Evolutionary conservation across 306 rosid species (phyloP), one percentile per base, ranked within the genome.

Genomic region (Fragaria vesca): DNA sequence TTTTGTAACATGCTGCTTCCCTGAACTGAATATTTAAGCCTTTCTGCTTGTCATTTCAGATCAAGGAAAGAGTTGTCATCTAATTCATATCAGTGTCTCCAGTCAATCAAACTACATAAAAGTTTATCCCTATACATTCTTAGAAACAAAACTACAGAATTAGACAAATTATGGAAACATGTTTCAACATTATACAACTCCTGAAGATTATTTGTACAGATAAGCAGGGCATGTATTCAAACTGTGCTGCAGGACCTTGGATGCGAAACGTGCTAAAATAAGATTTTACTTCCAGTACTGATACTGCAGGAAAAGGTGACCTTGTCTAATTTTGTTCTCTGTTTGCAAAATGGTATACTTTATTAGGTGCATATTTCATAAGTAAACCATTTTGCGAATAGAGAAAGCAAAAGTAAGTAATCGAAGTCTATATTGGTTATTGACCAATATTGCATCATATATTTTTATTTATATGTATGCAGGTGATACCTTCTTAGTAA

Each of bases 1-100:
- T 89, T 89, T 85, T 85, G 78, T 76, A 68, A 79, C 97, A 93
- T 78, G 78, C 91, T 24, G 96, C 96, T 81, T 90, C 97, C 75
- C 74, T 76, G 76, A 81, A 90, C 61, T 79, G 78, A 62, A 88
- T 58, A 40, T 82, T 75, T 80, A 89, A 75, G 20, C 69, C 88
- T 86, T 89, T 90, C 93, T 93, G 90, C 79, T 32, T 63, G 32
- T 5, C 8, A 26, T 58, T 5, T 65, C 30, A 73, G 57, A 72
- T 32, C 0, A 50, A 71, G 43, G 26, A 28, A 46, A 32, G 75
- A 57, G 43, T 17, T 50, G 20, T 61, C 67, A 28, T 30, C 4
- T 61, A 17, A 28, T 8, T 15, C 52, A 6, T 47, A 34, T 28
- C 45, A 71, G 15, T 12, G 17, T 50, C 15, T 30, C n/a, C 20